A percentile compares a stretch with the other conserved stretches of the same genome.
These are phyloP conservation scores for Neocatenulostroma microsporum DNA, from an alignment of 2,329 filamentous ascomycete species.

Conservation along the genomic window DNA sequence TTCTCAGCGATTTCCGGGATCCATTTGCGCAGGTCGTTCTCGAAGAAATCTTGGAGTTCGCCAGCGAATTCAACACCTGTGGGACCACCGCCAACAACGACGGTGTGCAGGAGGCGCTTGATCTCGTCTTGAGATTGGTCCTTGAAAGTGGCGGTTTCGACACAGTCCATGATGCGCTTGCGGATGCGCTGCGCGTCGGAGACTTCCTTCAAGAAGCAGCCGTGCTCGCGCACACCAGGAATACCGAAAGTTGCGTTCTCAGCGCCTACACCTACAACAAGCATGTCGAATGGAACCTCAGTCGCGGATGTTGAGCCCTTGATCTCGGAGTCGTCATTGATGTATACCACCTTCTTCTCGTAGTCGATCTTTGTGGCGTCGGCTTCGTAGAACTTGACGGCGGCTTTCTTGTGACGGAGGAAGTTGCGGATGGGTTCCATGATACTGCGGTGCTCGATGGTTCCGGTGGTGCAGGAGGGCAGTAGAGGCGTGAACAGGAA, in stretches of 20 bases:
- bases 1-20: conserved; percentile 89
- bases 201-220: conserved; percentile 98
- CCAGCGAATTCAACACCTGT: conserved; percentile 98
- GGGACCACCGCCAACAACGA: conserved; percentile 75
- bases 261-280: conserved; percentile 92
- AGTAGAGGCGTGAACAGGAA: conserved; percentile 98
- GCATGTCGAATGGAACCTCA: conserved; percentile 95
- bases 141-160: conserved; percentile 98
- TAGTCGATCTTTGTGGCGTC: conserved; percentile 94
- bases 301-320: conserved; percentile 75
- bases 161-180: conserved; percentile 99
- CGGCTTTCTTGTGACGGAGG: conserved; percentile 85
- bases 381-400: conserved; percentile 95
- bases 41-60: conserved; percentile 98
- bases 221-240: conserved; percentile 87
- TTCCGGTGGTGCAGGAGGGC: conserved; percentile 93
- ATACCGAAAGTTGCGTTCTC: conserved; percentile 98
- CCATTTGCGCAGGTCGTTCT: conserved; percentile 96
- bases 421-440: conserved; percentile 99
- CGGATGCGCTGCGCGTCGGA: conserved; percentile 91
- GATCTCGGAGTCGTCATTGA: conserved; percentile 88
- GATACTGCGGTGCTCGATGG: conserved; percentile 97
- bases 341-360: conserved; percentile 77
- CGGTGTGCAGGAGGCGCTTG: conserved; percentile 95
- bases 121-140: conserved; percentile 82